These are phyloP conservation scores for Scheffersomyces amazonensis DNA, from an alignment of 805 yeast genomes.

Conservation along the genomic window DNA sequence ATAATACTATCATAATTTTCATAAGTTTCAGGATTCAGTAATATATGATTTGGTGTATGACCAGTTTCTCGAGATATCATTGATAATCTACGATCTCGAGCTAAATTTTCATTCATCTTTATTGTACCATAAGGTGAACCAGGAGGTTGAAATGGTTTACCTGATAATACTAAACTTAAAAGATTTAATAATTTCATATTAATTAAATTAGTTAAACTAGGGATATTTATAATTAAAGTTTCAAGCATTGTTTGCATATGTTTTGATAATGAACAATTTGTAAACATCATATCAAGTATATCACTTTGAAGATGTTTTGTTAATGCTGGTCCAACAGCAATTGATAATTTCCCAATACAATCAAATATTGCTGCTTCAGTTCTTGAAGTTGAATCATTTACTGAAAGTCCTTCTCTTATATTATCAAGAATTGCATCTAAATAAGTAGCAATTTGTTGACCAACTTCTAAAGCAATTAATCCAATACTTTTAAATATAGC, in stretches of 20 bases:
- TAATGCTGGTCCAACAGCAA: slow-evolving; percentile 89
- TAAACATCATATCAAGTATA: slow-evolving; percentile 70
- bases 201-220: slow-evolving; percentile 73
- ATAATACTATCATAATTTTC: slow-evolving; percentile 42
- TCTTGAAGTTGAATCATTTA: slow-evolving; percentile 19
- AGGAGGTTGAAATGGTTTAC: slow-evolving; percentile 76
- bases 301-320: slow-evolving; percentile 86
- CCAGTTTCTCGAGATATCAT: slow-evolving; percentile 71
- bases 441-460: slow-evolving; percentile 82
- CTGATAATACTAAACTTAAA: slow-evolving; percentile 74
- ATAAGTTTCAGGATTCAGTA: slow-evolving; percentile 28
- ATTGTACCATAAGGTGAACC: slow-evolving; percentile 74
- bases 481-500: slow-evolving; percentile 81
- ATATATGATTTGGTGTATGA: slow-evolving; percentile 30
- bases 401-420: slow-evolving; percentile 69
- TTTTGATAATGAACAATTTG: slow-evolving; percentile 76
- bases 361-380: slow-evolving; percentile 84
- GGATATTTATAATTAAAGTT: slow-evolving; percentile 67
- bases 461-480: slow-evolving; percentile 73
- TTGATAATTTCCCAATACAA: slow-evolving; percentile 82
- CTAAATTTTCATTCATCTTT: slow-evolving; percentile 59
- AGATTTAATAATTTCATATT: slow-evolving; percentile 69
- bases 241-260: slow-evolving; percentile 75
- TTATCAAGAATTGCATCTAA: slow-evolving; percentile 83
- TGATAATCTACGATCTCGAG: slow-evolving; percentile 73